phyloP scores from a whole-genome alignment of 106 monocot species.

The Dendrobium officinale region DNA sequence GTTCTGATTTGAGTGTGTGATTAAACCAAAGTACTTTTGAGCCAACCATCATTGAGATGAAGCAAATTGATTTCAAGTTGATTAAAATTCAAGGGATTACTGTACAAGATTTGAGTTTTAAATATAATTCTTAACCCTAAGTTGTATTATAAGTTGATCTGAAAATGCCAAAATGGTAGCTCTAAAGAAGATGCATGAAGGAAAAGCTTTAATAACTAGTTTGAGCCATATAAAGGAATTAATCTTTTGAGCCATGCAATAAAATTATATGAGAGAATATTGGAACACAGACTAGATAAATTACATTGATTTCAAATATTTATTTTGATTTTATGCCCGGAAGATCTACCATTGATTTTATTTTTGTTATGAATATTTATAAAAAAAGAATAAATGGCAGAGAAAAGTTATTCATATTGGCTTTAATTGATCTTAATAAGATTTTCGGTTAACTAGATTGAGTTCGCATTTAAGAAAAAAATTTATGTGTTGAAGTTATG shows the following conservation, averaged over 20 bases:
- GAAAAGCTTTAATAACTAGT: neutral
- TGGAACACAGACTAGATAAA: neutral
- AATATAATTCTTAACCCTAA: neutral
- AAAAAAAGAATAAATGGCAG: neutral
- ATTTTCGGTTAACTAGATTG: too few species aligned
- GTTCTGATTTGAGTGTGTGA: neutral
- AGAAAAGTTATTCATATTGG: neutral
- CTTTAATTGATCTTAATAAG: too few species aligned
- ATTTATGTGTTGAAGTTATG: neutral
- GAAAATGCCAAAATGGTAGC: neutral
- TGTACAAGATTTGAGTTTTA: neutral
- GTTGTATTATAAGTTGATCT: neutral
- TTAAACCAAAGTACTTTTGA: too few species aligned
- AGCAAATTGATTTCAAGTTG: neutral
- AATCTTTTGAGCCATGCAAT: neutral
- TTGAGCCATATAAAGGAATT: neutral
- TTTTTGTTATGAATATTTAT: neutral
- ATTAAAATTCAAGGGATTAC: neutral
- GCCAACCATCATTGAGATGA: neutral
- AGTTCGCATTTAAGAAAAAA: neutral
- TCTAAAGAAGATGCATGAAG: neutral
- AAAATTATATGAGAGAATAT: neutral
- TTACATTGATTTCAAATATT: too few species aligned
- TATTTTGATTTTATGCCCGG: neutral
- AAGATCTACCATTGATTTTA: neutral